Conservation (phyloP, 1,139 yeast genomes). For the Blastobotrys elegans region DNA sequence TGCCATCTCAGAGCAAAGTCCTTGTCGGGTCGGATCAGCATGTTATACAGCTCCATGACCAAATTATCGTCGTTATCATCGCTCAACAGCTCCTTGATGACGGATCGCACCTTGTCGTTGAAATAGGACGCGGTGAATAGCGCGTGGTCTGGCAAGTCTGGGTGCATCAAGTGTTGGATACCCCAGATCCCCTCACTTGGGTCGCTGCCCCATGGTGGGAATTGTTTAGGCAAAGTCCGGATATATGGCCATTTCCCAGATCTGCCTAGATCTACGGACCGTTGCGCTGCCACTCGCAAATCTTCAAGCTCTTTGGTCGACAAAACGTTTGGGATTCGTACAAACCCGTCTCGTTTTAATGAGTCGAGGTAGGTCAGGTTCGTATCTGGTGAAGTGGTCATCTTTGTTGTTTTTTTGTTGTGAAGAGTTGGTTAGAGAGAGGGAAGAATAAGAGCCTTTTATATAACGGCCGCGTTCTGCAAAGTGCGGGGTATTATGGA, state of each 20-base stretch:
- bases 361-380: conserved; percentile 14
- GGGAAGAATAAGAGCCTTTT: neutral
- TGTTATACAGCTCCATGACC: conserved; percentile 51
- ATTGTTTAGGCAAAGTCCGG: conserved; percentile 47
- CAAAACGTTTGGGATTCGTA: conserved; percentile 42
- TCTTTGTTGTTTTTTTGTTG: neutral
- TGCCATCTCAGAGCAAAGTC: conserved; percentile 58
- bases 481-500: neutral
- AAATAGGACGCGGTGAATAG: conserved; percentile 16
- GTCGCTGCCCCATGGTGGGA: conserved; percentile 56
- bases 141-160: conserved; percentile 39
- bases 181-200: conserved; percentile 58
- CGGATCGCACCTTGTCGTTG: conserved; percentile 12
- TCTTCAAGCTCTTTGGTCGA: conserved; percentile 40
- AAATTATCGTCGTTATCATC: conserved; percentile 39
- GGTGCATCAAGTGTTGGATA: conserved; percentile 47
- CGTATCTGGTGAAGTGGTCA: conserved; percentile 16
- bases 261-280: conserved; percentile 45
- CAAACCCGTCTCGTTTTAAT: conserved; percentile 38
- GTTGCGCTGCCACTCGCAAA: conserved; percentile 40
- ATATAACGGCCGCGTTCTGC: neutral
- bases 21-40: conserved; percentile 53
- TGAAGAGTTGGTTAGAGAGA: neutral
- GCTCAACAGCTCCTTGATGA: conserved; percentile 30
- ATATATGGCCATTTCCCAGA: conserved; percentile 51